These are phyloP conservation scores for Eruca vesicaria DNA, from an alignment of 441 rosid genomes.

Conservation along the genomic window DNA sequence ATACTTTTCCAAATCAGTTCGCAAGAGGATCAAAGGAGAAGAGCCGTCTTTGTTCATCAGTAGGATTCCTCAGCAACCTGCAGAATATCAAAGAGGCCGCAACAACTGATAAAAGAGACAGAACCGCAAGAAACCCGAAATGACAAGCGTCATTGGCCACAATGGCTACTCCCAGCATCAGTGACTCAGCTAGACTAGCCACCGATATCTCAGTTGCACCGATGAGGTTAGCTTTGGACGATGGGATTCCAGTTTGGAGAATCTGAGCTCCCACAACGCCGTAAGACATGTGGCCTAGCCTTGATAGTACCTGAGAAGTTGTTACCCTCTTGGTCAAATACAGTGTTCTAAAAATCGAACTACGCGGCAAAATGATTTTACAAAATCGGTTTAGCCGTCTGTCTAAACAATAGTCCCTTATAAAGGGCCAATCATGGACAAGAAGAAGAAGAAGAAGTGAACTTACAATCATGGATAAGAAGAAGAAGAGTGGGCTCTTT, in stretches of 20 bases:
- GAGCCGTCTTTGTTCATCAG: conserved; percentile 79
- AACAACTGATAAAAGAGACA: conserved; percentile 76
- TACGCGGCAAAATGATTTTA: no score
- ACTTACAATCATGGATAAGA: conserved; percentile 81
- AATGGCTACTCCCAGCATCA: conserved; percentile 86
- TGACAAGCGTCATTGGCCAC: conserved; percentile 83
- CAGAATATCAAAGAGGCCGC: conserved; percentile 92
- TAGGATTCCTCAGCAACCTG: conserved; percentile 75
- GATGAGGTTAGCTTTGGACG: conserved; percentile 87
- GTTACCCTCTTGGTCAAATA: not conserved
- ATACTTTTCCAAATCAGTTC: conserved; percentile 5
- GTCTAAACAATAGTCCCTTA: not conserved
- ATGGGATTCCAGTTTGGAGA: conserved; percentile 90
- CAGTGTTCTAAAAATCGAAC: no score
- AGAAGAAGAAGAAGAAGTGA: not conserved
- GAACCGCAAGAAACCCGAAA: conserved; percentile 67
- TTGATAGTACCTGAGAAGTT: conserved; percentile 66
- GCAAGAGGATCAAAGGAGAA: conserved; percentile 50
- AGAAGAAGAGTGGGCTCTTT: conserved; percentile 63
- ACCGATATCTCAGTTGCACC: conserved; percentile 87
- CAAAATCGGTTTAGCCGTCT: no score
- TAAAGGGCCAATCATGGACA: not conserved
- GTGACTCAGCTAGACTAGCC: conserved; percentile 86
- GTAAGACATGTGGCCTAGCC: conserved; percentile 92
- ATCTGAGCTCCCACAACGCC: conserved; percentile 91